Conservation (phyloP, 805 yeast genomes). For the Lipomyces yamadae region DNA sequence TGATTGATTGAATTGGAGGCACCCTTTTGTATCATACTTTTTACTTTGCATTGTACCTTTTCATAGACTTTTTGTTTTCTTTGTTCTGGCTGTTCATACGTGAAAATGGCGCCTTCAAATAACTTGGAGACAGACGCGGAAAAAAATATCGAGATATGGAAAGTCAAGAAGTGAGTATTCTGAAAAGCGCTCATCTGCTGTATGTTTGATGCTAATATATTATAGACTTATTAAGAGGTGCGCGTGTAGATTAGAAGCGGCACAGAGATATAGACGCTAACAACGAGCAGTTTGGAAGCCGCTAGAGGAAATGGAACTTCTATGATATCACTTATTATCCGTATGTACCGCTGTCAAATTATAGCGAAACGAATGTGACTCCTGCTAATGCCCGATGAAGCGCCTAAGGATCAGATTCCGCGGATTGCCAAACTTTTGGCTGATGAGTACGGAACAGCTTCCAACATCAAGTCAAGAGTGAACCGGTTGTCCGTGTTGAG, state of each 20-base stretch:
- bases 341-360: slow-evolving; percentile 20
- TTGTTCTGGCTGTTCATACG: not conserved
- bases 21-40: not conserved
- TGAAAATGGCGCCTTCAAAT: slow-evolving; percentile 1
- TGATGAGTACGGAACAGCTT: slow-evolving; percentile 98
- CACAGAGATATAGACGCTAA: not conserved
- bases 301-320: slow-evolving; percentile 99
- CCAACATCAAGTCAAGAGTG: slow-evolving; percentile 96
- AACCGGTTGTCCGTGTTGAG: slow-evolving; percentile 93
- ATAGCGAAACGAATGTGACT: not conserved
- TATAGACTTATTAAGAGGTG: slow-evolving; percentile 44
- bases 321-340: slow-evolving; percentile 91
- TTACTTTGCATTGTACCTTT: not conserved
- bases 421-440: slow-evolving; percentile 88
- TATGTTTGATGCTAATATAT: slow-evolving; percentile 3
- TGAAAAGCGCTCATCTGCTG: slow-evolving; percentile 44
- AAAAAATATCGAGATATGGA: slow-evolving; percentile 98
- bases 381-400: slow-evolving; percentile 11
- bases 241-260: slow-evolving; percentile 2
- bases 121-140: slow-evolving; percentile 77
- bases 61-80: not conserved
- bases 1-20: not conserved
- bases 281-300: slow-evolving; percentile 63
- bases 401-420: slow-evolving; percentile 93
- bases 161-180: slow-evolving; percentile 72